Evolutionary conservation across 768 basidiomycete genomes (phyloP), one percentile per base, ranked within the genome.

Genomic region (Suillus decipiens): DNA sequence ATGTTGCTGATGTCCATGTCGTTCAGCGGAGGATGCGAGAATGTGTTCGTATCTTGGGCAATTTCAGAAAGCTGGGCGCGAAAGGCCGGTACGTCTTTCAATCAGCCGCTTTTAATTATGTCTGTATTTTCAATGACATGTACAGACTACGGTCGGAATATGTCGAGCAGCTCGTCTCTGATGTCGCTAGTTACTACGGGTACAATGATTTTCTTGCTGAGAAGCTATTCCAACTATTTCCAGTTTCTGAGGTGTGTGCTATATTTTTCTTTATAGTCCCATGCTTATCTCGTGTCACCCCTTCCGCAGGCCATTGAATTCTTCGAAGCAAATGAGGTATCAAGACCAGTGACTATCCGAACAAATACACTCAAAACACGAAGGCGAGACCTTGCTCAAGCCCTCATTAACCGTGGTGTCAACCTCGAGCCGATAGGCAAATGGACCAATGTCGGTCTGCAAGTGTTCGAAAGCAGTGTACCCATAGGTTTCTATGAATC

Each of bases 381-480:
- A 65, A 83, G 97, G 68, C 87, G 96, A 55, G 97, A 99, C 75
- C 86, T 99, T 63, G 96, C 94, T 1, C 96, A 99, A 76, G 84
- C 89, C 0, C 82, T 99, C 41, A 89, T 99, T 69, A 97, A 97
- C 74, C 87, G 97, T 55, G 97, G 97, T 39, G 97, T 99, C 65
- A 97, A 93, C 72, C 85, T 99, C 61, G 96, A 99, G 73, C 96
- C 97, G 24, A 96, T 99, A 67, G 97, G 96, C 36, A 99, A 99
- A 79, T 99, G 97, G 97, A 93, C 93, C 34, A 99, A 98, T 72
- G 96, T 98, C 66, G 97, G 97, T 17, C 83, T 99, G n/a, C 97
- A 99, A 76, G 91, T 99, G 3, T 99, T 99, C 73, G 96, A 98
- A 78, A 93, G 92, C 67, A 89, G 86, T 64, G 95, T 99, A 2